Evolutionary conservation across 78 protist genomes (phyloP).

Genomic region (Emiliania huxleyi): DNA sequence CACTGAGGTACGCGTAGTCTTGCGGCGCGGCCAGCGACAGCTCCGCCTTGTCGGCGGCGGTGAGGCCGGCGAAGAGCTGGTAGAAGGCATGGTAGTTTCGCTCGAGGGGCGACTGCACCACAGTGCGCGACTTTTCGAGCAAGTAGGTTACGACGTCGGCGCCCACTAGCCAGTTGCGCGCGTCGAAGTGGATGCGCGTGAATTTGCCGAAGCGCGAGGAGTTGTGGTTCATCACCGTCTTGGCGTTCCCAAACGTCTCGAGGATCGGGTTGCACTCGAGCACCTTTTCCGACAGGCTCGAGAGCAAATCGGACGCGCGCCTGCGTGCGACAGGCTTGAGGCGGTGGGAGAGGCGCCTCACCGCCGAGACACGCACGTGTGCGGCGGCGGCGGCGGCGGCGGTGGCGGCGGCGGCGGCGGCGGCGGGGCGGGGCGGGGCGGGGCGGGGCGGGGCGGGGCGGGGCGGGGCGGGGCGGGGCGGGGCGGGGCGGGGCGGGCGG

Average conservation of each 20-base stretch:
- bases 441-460: no score
- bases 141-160: conserved; percentile 33
- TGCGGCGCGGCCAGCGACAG: background rate
- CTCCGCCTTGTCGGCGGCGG: background rate
- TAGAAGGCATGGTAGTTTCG: conserved; percentile 45
- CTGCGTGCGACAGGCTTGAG: no score
- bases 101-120: conserved; percentile 1
- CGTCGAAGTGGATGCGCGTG: conserved; percentile 35
- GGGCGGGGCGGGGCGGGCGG: no score
- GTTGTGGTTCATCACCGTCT: conserved; percentile 85
- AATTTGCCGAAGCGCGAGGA: conserved; percentile 81
- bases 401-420: no score
- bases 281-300: conserved; percentile 16
- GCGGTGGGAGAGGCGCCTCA: no score
- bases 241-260: conserved; percentile 87
- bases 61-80: background rate
- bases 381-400: no score
- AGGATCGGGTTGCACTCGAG: conserved; percentile 67
- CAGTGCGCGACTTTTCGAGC: conserved; percentile 42
- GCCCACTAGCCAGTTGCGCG: conserved; percentile 19
- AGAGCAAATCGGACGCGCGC: background rate
- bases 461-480: no score
- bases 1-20: background rate
- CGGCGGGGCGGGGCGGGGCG: no score
- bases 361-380: no score